A percentile compares a stretch with the other conserved stretches of the same genome.
Evolutionary conservation across 306 rosid species (phyloP).

Genomic region (Phaseolus lunatus): DNA sequence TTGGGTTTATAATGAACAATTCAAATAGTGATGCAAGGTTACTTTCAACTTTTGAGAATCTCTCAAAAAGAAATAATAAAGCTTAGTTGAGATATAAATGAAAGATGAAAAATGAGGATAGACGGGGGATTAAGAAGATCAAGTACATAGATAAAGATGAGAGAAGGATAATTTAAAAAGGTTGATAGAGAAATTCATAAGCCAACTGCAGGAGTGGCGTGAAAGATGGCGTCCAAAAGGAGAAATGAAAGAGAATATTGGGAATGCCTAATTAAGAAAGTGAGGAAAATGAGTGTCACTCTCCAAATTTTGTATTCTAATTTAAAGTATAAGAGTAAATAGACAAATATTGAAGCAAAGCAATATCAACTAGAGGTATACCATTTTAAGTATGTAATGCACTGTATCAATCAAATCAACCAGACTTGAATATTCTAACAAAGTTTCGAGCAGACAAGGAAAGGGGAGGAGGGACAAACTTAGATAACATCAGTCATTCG

Average conservation of each 20-base stretch:
- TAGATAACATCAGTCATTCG: slow-evolving; percentile 6
- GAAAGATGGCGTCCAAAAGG: neutral
- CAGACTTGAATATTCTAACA: slow-evolving; percentile 21
- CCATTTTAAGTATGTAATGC: slow-evolving; percentile 4
- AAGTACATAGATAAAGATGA: neutral
- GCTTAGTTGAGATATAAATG: neutral
- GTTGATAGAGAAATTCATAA: neutral
- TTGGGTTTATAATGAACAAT: neutral
- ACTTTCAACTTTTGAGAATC: neutral
- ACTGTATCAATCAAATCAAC: slow-evolving; percentile 33
- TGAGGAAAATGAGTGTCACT: too few species aligned
- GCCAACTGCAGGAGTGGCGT: neutral
- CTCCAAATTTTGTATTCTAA: slow-evolving; percentile 5
- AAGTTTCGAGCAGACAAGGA: slow-evolving; percentile 22
- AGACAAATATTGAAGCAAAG: slow-evolving; percentile 9
- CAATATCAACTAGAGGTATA: slow-evolving; percentile 17
- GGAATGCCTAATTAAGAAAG: neutral
- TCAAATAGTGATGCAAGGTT: neutral
- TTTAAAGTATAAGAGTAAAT: neutral
- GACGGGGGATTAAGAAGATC: neutral
- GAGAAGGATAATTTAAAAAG: neutral
- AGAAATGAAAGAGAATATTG: neutral
- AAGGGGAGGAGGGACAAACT: neutral
- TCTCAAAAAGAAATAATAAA: neutral
- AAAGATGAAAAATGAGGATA: neutral